These are phyloP conservation scores for Cercospora sesami DNA, from an alignment of 2,329 filamentous ascomycete genomes.

Conservation along the genomic window DNA sequence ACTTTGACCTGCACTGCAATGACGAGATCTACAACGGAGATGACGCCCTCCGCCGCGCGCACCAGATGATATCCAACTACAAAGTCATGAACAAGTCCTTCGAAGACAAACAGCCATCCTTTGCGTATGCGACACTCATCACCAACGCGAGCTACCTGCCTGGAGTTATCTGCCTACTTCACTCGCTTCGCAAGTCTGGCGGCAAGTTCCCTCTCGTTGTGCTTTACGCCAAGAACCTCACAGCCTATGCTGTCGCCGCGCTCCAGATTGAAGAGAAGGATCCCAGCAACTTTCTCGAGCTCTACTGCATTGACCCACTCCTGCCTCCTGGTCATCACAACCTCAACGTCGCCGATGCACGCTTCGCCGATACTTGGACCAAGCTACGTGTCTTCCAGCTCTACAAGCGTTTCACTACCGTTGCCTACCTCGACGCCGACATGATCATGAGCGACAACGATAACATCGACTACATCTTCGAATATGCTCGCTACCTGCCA, in stretches of 20 bases:
- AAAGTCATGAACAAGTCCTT: not conserved
- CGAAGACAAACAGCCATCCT: not conserved
- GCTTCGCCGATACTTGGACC: not conserved
- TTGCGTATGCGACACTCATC: conserved; percentile 53
- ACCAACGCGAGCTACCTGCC: conserved; percentile 53
- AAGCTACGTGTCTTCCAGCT: not conserved
- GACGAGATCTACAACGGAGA: not conserved
- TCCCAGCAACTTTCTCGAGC: conserved; percentile 44
- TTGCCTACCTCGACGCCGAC: not conserved
- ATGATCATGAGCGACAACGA: not conserved
- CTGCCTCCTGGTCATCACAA: not conserved
- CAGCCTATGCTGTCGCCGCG: conserved; percentile 41
- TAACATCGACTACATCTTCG: not conserved
- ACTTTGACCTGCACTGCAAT: not conserved
- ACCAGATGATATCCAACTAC: not conserved
- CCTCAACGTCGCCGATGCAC: not conserved
- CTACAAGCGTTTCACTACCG: not conserved
- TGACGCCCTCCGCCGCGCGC: not conserved
- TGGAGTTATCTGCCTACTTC: conserved; percentile 52
- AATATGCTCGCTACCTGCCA: not conserved
- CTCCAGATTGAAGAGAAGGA: conserved; percentile 46
- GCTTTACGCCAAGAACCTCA: conserved; percentile 49
- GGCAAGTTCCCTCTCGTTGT: conserved; percentile 52
- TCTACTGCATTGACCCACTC: not conserved
- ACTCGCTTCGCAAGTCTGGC: conserved; percentile 49